Evolutionary conservation across 2,329 filamentous ascomycete genomes (phyloP), one percentile per base, ranked within the genome.

Genomic region (Penicillium psychrosexuale): DNA sequence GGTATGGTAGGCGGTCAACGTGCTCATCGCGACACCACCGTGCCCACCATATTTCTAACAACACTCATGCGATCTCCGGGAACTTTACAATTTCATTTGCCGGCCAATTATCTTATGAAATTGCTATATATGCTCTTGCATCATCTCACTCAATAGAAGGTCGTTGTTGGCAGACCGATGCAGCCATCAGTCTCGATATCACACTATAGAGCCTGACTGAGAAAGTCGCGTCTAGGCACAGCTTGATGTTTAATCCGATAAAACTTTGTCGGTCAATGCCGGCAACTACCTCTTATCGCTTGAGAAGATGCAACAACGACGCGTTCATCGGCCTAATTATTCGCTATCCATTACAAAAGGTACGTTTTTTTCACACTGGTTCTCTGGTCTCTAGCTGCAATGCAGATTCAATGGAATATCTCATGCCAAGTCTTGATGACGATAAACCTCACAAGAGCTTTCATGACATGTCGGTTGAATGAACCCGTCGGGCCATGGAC

Each of bases 391-490:
- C 8, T 17, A 19, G 37, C 13, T 13, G 15, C 22, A 48, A 43
- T 34, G 17, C 51, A 34, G 57, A 42, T 39, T 28, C 47, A 40
- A 30, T 42, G 40, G 39, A 31, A 47, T 47, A 50, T 53, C 42
- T 37, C 44, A 43, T 57, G 45, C 40, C 55, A 56, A 58, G 63
- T 73, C 72, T 69, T 73, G 56, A 74, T 75, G 73, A 76, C 64
- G 73, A 75, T 69, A 42, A 67, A 40, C 51, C 55, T 63, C 63
- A 69, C 65, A 67, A 62, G 72, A 75, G 72, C 71, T 71, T 69
- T 72, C 70, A 71, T 67, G 69, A 74, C 69, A 68, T 69, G 60
- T 60, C 59, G 47, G 33, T 38, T 49, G 39, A 48, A 50, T 45
- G 15, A 34, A 34, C 56, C 56, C 45, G 55, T 55, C 55, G 57